Conservation (phyloP, 495 filamentous ascomycete genomes). For the Xylaria telfairii region DNA sequence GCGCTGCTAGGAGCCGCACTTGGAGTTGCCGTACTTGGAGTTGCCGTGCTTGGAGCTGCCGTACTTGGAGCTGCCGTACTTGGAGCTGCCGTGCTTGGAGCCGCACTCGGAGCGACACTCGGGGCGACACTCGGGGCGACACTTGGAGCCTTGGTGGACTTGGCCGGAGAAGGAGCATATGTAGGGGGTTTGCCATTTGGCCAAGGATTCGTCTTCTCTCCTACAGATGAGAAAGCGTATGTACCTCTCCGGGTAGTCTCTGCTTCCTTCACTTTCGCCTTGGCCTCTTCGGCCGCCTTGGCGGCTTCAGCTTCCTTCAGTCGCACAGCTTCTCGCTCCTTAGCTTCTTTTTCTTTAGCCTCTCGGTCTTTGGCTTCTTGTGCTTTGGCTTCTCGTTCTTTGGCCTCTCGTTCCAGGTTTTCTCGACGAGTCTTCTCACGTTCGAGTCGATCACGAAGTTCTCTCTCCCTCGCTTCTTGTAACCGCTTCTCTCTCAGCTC, state of each 20-base stretch:
- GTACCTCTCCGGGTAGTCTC: slow-evolving; percentile 41
- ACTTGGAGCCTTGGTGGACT: slow-evolving; percentile 28
- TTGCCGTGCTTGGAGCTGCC: slow-evolving; percentile 39
- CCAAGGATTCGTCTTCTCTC: slow-evolving; percentile 65
- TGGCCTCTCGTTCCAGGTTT: slow-evolving; percentile 50
- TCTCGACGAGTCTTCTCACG: slow-evolving; percentile 44
- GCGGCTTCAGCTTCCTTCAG: slow-evolving; percentile 37
- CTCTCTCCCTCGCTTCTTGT: slow-evolving; percentile 40
- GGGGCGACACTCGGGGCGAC: slow-evolving; percentile 45
- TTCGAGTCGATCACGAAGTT: slow-evolving; percentile 47
- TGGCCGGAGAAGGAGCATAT: slow-evolving; percentile 33
- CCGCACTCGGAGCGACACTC: slow-evolving; percentile 41
- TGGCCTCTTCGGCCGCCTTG: slow-evolving; percentile 35
- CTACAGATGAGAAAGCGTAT: slow-evolving; percentile 60
- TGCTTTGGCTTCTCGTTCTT: slow-evolving; percentile 55
- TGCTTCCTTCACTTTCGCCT: slow-evolving; percentile 38
- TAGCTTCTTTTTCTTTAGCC: slow-evolving; percentile 50
- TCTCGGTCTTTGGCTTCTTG: too few relatives aligned
- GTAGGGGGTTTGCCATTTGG: slow-evolving; percentile 54
- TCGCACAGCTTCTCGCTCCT: slow-evolving; percentile 41
- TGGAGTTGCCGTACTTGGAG: slow-evolving; percentile 38
- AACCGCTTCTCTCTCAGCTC: slow-evolving; percentile 43
- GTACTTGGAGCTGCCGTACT: slow-evolving; percentile 47
- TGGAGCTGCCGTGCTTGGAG: slow-evolving; percentile 44
- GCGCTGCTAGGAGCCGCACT: slow-evolving; percentile 44